These are phyloP conservation scores for Aspergillus campestris DNA, from an alignment of 495 filamentous ascomycete species.

Conservation along the genomic window DNA sequence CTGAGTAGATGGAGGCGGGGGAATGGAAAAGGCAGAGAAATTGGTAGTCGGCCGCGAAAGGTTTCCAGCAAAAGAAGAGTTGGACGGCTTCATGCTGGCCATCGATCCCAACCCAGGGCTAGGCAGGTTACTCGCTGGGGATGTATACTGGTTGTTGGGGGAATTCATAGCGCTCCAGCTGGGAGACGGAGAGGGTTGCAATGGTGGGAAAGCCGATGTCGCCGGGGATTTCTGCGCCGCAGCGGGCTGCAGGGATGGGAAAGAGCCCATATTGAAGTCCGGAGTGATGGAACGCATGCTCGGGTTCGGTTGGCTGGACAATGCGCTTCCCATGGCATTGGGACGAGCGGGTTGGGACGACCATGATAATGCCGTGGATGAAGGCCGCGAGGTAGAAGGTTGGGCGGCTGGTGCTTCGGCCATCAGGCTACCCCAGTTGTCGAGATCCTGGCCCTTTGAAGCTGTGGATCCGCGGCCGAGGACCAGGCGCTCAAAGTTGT, in stretches of 20 bases:
- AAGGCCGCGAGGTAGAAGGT: conserved; percentile 15
- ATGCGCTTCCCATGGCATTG: conserved; percentile 13
- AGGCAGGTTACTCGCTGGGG: conserved; percentile 11
- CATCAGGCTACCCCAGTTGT: conserved; percentile 27
- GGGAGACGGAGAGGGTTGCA: conserved; percentile 24
- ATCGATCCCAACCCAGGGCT: conserved; percentile 20
- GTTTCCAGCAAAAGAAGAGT: conserved; percentile 11
- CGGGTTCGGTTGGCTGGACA: conserved; percentile 16
- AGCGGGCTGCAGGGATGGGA: conserved; percentile 41
- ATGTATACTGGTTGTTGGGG: conserved; percentile 6
- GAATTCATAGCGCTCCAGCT: conserved; percentile 16
- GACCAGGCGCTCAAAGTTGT: conserved; percentile 81
- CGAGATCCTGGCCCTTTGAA: conserved; percentile 24
- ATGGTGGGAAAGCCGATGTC: conserved; percentile 19
- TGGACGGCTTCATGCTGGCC: conserved; percentile 19
- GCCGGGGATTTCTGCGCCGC: conserved; percentile 22
- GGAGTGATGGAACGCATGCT: conserved; percentile 44
- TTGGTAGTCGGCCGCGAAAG: conserved; percentile 21
- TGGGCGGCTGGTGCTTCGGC: conserved; percentile 22
- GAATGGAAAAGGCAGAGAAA: conserved; percentile 40
- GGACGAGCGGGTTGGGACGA: conserved; percentile 21
- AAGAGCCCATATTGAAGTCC: conserved; percentile 40
- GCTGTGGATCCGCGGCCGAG: conserved; percentile 47
- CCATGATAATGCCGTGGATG: conserved; percentile 41
- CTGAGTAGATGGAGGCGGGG: conserved; percentile 29